Evolutionary conservation across 352 stramenopile species (phyloP), one percentile per base, ranked within the genome.

Genomic region (Phytophthora fragariaefolia): DNA sequence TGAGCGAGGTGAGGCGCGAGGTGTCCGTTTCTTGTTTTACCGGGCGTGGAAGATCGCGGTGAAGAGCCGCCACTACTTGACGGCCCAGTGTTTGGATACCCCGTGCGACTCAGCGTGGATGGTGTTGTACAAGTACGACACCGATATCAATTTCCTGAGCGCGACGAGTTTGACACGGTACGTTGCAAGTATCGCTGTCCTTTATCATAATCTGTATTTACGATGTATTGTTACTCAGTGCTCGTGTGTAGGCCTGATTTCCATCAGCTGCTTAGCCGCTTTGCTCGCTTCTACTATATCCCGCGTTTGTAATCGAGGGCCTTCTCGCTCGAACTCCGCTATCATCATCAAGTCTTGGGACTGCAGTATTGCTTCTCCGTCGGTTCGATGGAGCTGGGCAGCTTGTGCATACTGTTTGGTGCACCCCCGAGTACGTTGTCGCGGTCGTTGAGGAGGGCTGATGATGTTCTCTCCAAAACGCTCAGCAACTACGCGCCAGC

Each of bases 281-380:
- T 57, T 15, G 4, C 28, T 1, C 8, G n/a, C 17, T 45, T 45
- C 48, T 55, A 47, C 20, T 9, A 15, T 27, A 47, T 48, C 20
- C 32, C 18, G 4, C 6, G 2, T 2, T 3, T 13, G 20, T 7
- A 40, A 20, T 10, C 34, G 52, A 2, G 52, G 36, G 4, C 36
- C 34, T 22, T 24, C 38, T 24, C 38, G 2, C 3, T 6, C 1
- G 50, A 59, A 24, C 24, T 59, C 3, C 36, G 38, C 17, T n/a
- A 59, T 22, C 45, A 63, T 15, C 56, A 63, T 9, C 32, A 56
- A 40, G 56, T 63, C 1, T 10, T 63, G 8, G 45, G 45, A 0
- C 15, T 63, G 1, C 3, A 56, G 7, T 1, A 49, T 2, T 30
- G 28, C 4, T 63, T 63, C 17, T 63, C 55, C 8, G 45, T 63